A percentile compares a stretch with the other conserved stretches of the same genome.
Evolutionary conservation across 306 rosid genomes (phyloP).

Genomic region (Castanopsis chinensis): DNA sequence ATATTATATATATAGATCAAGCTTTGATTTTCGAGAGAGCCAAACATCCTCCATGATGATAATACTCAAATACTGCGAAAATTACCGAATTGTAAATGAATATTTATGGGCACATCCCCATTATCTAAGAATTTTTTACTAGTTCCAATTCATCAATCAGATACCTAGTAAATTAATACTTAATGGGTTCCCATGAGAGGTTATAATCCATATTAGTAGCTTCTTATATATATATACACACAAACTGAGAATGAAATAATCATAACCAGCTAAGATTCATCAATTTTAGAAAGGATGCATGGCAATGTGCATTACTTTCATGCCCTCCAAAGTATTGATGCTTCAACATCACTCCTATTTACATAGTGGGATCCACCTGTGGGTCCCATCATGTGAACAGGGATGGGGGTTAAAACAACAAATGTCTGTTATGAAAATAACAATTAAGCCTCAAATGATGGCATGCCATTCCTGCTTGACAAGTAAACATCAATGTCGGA

Average conservation of each 20-base stretch:
- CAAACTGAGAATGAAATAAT: not conserved
- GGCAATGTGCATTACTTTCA: not conserved
- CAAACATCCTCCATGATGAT: slow-evolving; percentile 19
- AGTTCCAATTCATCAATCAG: not conserved
- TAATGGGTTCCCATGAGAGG: not conserved
- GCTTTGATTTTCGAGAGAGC: slow-evolving; percentile 6
- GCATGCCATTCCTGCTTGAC: too few species aligned
- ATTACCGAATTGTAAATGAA: not conserved
- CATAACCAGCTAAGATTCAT: not conserved
- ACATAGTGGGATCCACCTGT: too few species aligned
- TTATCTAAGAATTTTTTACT: not conserved
- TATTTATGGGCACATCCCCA: too few species aligned
- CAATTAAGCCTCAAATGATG: too few species aligned
- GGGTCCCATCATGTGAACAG: too few species aligned
- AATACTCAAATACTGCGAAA: not conserved
- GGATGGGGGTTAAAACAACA: too few species aligned
- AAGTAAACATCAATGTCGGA: too few species aligned
- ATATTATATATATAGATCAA: not conserved
- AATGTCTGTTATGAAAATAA: too few species aligned
- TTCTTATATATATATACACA: too few species aligned
- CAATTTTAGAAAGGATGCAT: not conserved
- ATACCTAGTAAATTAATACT: not conserved
- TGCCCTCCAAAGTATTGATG: not conserved
- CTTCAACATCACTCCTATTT: not conserved
- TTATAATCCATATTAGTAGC: too few species aligned